phyloP scores from a whole-genome alignment of 139 green algal genomes.

The Chlorella sp. region DNA sequence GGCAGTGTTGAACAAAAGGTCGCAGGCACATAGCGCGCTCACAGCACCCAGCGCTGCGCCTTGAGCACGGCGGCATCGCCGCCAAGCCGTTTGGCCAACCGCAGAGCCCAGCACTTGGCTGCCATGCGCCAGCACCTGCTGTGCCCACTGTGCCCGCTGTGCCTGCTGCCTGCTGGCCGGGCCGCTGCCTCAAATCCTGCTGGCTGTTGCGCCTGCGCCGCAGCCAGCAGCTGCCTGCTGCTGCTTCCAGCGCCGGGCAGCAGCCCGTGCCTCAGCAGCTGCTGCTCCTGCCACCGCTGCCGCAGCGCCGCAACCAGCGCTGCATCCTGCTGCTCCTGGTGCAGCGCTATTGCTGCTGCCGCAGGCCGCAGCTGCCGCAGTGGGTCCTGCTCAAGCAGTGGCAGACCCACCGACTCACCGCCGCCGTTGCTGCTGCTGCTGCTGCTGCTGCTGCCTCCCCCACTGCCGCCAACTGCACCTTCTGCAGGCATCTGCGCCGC shows the following conservation, averaged over 20 bases:
- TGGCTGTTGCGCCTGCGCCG: too few species aligned
- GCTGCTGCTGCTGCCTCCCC: background rate
- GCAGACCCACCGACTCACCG: background rate
- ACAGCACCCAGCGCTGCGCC: background rate
- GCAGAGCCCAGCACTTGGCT: slow-evolving; percentile 5
- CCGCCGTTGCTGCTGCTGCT: background rate
- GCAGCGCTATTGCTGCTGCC: background rate
- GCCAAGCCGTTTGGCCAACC: background rate
- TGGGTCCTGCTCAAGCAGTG: background rate
- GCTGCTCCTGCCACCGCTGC: background rate
- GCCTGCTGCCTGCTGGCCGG: too few species aligned
- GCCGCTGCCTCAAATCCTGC: background rate
- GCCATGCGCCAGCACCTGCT: background rate
- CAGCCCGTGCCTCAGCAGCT: background rate
- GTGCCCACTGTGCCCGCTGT: too few species aligned
- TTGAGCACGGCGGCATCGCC: background rate
- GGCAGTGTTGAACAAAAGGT: too few species aligned
- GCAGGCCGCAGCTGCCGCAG: background rate
- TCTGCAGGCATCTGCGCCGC: background rate
- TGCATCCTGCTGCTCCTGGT: background rate
- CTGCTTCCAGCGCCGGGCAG: too few species aligned
- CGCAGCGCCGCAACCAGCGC: background rate
- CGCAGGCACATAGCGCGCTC: too few species aligned
- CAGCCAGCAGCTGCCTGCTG: background rate
- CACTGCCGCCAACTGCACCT: background rate